A percentile compares a stretch with the other conserved stretches of the same genome.
These are phyloP conservation scores for Adansonia digitata DNA, from an alignment of 345 rosid species.

Conservation along the genomic window DNA sequence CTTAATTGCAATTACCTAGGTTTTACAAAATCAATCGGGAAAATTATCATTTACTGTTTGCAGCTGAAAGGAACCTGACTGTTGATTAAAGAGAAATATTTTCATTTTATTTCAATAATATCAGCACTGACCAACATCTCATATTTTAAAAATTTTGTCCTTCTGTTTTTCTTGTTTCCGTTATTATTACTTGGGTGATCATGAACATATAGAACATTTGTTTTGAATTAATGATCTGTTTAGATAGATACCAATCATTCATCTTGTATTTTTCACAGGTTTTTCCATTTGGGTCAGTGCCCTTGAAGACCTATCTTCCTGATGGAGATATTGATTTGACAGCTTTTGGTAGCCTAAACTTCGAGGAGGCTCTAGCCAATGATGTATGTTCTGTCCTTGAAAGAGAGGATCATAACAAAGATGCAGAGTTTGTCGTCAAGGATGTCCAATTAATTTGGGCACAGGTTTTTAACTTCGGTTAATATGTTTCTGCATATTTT, in stretches of 20 bases:
- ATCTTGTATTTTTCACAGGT: slow-evolving; percentile 48
- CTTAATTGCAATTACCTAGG: background rate
- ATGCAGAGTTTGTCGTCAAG: slow-evolving; percentile 55
- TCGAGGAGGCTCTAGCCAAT: slow-evolving; percentile 59
- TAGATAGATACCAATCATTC: background rate
- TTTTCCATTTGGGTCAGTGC: slow-evolving; percentile 85
- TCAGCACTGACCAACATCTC: background rate
- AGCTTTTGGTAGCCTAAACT: slow-evolving; percentile 49
- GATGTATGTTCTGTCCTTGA: slow-evolving; percentile 60
- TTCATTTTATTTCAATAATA: background rate
- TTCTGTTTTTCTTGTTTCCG: background rate
- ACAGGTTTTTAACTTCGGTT: slow-evolving; percentile 46
- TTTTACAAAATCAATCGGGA: background rate
- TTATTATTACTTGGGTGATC: background rate
- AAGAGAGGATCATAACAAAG: slow-evolving; percentile 52
- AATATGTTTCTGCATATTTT: slow-evolving; percentile 6
- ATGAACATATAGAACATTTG: background rate
- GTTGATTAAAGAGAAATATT: background rate
- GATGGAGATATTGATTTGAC: slow-evolving; percentile 95
- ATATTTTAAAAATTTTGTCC: too few relatives aligned
- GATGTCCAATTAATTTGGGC: slow-evolving; percentile 72
- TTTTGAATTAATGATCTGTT: background rate
- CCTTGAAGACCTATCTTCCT: slow-evolving; percentile 87
- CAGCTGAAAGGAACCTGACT: background rate
- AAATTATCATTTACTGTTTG: background rate